Base-by-base conservation (phyloP, 345 rosid genomes). In the Capsella bursapastoris region DNA sequence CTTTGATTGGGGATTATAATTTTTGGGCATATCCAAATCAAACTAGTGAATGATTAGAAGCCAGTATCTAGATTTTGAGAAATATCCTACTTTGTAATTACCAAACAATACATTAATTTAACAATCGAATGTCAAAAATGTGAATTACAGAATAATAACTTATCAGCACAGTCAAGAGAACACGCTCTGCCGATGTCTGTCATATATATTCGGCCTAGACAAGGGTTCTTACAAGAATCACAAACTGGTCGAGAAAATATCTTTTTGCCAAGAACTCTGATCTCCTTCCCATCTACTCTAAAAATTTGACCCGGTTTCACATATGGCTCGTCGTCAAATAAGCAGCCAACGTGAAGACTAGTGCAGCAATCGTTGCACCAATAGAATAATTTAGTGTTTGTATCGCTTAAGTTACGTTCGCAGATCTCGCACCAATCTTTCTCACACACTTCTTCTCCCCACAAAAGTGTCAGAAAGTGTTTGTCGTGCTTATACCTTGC, bases 391-490 rank as follows among this genome's bases (percentile, higher is more conserved):
- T 35, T 18, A 11, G 58, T 66, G 7, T 2, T 0, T 4, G 47
- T 66, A 7, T 49, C 7, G 0, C n/a, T 22, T 29, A 50, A 16
- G 35, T 40, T 15, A 4, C 15, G 2, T 10, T 69, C 65, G 15
- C 65, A 69, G 1, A 16, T 9, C 16, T 69, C 55, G 4, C 73
- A 69, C 73, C 55, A 56, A 15, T 41, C n/a, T 9, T 35, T n/a
- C 3, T 6, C 28, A 29, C 16, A 13, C 1, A 14, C 16, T 2
- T 55, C 31, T 2, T 28, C 31, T 0, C 52, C 29, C 1, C 15
- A 41, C 5, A 12, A 16, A n/a, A 38, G 0, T 28, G 0, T 41
- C 11, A 53, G 72, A 37, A 14, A 50, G 27, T 66, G 70, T 50
- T 32, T 37, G 3, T 64, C 69, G 4, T 64, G 69, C 5, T 31